Evolutionary conservation across 768 basidiomycete genomes (phyloP).

Genomic region (Zangia roseola): DNA sequence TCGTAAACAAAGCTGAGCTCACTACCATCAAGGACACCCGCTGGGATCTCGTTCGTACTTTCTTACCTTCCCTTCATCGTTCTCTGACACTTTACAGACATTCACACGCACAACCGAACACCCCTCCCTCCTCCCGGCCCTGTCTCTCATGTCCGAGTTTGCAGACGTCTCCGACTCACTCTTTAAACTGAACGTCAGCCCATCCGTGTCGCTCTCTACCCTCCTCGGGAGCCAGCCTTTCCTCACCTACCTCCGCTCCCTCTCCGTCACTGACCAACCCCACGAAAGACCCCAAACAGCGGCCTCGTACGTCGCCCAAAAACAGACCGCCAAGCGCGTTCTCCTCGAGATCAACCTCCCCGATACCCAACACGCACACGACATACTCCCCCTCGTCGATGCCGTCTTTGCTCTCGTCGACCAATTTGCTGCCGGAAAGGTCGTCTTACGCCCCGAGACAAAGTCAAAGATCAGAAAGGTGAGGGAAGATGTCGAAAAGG

Average conservation of each 20-base stretch:
- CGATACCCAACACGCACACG: constrained; percentile 43
- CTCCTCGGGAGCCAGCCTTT: constrained; percentile 64
- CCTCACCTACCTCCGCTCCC: constrained; percentile 77
- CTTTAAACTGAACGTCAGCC: constrained; percentile 47
- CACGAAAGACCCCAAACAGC: constrained; percentile 60
- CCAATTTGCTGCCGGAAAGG: constrained; percentile 44
- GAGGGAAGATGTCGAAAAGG: constrained; percentile 69
- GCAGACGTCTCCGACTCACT: constrained; percentile 82
- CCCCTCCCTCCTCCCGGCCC: constrained; percentile 52
- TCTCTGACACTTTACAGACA: constrained; percentile 47
- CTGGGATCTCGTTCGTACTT: constrained; percentile 81
- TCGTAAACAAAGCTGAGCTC: constrained; percentile 80
- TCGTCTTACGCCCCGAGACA: constrained; percentile 78
- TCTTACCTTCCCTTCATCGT: not conserved
- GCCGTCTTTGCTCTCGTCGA: constrained; percentile 79
- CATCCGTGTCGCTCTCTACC: constrained; percentile 49
- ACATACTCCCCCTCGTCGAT: constrained; percentile 55
- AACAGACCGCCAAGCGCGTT: constrained; percentile 63
- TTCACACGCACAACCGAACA: constrained; percentile 80
- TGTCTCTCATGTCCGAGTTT: constrained; percentile 84
- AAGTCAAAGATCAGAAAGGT: constrained; percentile 70
- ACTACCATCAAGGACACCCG: constrained; percentile 62
- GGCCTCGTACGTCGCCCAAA: constrained; percentile 41
- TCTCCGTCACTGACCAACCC: constrained; percentile 89
- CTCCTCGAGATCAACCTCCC: constrained; percentile 66